Base-by-base conservation (phyloP, 2,329 filamentous ascomycete species). In the Aplosporella prunicola region DNA sequence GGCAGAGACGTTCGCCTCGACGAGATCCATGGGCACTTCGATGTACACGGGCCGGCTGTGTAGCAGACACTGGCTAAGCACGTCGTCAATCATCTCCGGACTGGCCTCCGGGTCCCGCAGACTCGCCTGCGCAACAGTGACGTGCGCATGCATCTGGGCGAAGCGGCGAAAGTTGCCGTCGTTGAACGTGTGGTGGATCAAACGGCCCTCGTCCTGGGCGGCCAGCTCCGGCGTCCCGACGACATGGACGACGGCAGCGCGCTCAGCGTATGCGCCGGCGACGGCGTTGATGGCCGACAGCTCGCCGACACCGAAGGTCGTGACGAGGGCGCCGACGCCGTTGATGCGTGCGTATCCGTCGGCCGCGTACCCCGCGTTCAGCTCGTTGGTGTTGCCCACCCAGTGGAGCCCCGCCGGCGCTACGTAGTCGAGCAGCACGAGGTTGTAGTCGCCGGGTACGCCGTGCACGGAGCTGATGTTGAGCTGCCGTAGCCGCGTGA, bases 241-340 rank as follows among this genome's bases (percentile, higher is more conserved):
- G 27, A 78, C 68, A 45, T 78, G 73, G 9, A 77, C 65, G 5
- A 87, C 67, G 2, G 81, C 78, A 2, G 83, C 77, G 47, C 74
- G 72, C 57, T 87, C 82, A 1, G 79, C 78, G 59, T 74, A 85
- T 28, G 80, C 74, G n/a, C 82, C 82, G 3, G 80, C 81, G 37
- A 85, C 60, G 26, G 77, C 82, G 50, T 85, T 84, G 51, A 85
- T 66, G 32, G 80, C 79, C 3, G 80, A 84, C n/a, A 71, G 53
- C 48, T 72, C 69, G 7, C 68, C 82, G 4, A 86, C 80, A 35
- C 82, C 82, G 45, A 86, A 86, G 1, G 82, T 85, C 26, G 82
- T 87, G 47, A 87, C 60, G 32, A 87, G 60, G 20, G 80, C 80
- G 4, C 72, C 71, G 22, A 85, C 4, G 9, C 68, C 68, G 43